Evolutionary conservation across 352 stramenopile genomes (phyloP), one percentile per base, ranked within the genome.

Genomic region (Globisporangium okanoganense): DNA sequence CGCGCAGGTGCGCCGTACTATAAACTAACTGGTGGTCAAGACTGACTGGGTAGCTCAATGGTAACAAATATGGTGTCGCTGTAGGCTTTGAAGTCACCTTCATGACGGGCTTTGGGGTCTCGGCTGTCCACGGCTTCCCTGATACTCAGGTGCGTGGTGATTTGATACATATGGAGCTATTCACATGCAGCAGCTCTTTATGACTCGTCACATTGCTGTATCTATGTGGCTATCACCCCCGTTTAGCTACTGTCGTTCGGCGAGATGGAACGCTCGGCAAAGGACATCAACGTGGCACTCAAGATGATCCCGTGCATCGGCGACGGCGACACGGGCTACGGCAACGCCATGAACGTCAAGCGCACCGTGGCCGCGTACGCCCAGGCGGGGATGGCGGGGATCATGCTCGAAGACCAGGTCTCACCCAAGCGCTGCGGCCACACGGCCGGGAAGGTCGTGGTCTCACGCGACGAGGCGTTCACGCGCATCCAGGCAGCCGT

Each of bases 381-480:
- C 0, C 79, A 89, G 54, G 87, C 89, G 0, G 91, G 90, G 3
- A 97, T 98, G 87, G 92, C 85, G 13, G 92, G 90, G 22, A 96
- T 98, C 48, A 97, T 98, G 92, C 82, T 98, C 55, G 94, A 98
- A 73, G 92, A 98, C 77, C 92, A 98, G 73, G 78, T 98, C 22
- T 54, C 83, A 18, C 94, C 94, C 16, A 98, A 98, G 73, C 73
- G 91, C 70, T 98, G 92, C 67, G 94, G 92, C 51, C 94, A 98
- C 71, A 96, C 95, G 4, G 71, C 80, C 20, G 94, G 91, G 40
- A 98, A 98, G 61, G 80, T 75, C 14, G 89, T 98, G 18, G 81
- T 98, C 33, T 65, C 65, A 8, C 83, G 92, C 35, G 78, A 93
- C 25, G 92, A 98, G 54, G 92, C 92, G 1, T 88, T 95, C 41